Evolutionary conservation across 2,329 filamentous ascomycete genomes (phyloP).

Genomic region (Emmonsiellopsis sp.): DNA sequence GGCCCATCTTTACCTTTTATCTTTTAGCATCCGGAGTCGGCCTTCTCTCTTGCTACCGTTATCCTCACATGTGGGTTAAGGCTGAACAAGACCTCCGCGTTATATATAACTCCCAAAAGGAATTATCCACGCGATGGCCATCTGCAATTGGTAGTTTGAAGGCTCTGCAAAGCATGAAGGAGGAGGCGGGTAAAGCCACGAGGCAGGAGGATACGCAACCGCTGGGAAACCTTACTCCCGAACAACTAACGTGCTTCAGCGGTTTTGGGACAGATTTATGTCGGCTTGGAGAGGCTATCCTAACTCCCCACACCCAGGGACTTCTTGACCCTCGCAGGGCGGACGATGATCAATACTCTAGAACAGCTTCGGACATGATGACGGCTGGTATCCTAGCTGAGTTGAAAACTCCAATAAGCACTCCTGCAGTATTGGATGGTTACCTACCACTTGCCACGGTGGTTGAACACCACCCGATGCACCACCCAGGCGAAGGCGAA

Average conservation of each 20-base stretch:
- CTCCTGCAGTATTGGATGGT: conserved; percentile 11
- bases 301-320: conserved; percentile 11
- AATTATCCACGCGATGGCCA: conserved; percentile 21
- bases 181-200: conserved; percentile 10
- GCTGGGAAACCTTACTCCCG: conserved; percentile 13
- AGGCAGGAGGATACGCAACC: conserved; percentile 8
- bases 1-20: conserved; percentile 37
- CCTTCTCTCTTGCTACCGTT: conserved; percentile 27
- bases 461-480: conserved; percentile 13
- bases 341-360: conserved; percentile 13
- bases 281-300: conserved; percentile 17
- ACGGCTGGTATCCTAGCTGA: conserved; percentile 16
- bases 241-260: conserved; percentile 18
- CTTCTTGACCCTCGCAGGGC: conserved; percentile 8
- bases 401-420: conserved; percentile 12
- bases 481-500: conserved; percentile 5
- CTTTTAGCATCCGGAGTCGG: conserved; percentile 32
- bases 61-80: conserved; percentile 16
- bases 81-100: conserved; percentile 15
- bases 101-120: conserved; percentile 19
- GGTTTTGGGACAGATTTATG: conserved; percentile 19
- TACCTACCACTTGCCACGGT: conserved; percentile 18
- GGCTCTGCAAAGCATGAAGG: conserved; percentile 18
- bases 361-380: conserved; percentile 16
- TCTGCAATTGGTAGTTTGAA: conserved; percentile 20